Evolutionary conservation across 495 filamentous ascomycete genomes (phyloP).

Genomic region (Astrothelium macrocarpum): DNA sequence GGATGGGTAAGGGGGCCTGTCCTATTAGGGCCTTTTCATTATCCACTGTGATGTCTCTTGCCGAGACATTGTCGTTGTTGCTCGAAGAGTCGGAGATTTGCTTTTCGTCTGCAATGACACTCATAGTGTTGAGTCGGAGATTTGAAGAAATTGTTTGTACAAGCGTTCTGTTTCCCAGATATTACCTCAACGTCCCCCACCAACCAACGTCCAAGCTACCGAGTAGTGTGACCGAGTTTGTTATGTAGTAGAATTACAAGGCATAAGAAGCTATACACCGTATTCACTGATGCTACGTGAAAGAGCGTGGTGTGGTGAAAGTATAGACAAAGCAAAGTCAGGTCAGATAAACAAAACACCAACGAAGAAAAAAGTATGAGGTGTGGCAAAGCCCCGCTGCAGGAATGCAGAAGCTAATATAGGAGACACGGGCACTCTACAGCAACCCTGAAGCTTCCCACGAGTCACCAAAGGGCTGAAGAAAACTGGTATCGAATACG

Average conservation of each 20-base stretch:
- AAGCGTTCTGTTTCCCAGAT: not conserved
- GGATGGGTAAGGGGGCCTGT: slow-evolving; percentile 20
- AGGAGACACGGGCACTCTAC: too few species aligned
- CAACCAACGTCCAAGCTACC: not conserved
- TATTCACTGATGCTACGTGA: too few species aligned
- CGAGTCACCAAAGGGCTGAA: not conserved
- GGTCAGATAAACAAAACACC: not conserved
- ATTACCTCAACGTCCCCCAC: not conserved
- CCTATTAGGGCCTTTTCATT: slow-evolving; percentile 18
- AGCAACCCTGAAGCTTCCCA: too few species aligned
- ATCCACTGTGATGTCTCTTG: slow-evolving; percentile 11
- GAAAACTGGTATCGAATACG: not conserved
- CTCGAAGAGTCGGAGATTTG: slow-evolving; percentile 20
- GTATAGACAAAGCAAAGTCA: too few species aligned
- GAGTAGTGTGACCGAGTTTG: not conserved
- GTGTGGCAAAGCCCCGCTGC: not conserved
- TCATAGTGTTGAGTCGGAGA: not conserved
- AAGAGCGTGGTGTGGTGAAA: too few species aligned
- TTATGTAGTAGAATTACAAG: too few species aligned
- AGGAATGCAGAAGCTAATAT: too few species aligned
- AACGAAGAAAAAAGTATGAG: not conserved
- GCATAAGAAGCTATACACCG: not conserved
- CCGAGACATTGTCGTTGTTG: slow-evolving; percentile 16
- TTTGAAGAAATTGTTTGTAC: not conserved
- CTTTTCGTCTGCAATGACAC: slow-evolving; percentile 17